Percentiles rank a stretch among this genome's conserved stretches.
These are phyloP conservation scores for Termitomyces sp. DNA, from an alignment of 1,284 basidiomycete species.

Conservation along the genomic window DNA sequence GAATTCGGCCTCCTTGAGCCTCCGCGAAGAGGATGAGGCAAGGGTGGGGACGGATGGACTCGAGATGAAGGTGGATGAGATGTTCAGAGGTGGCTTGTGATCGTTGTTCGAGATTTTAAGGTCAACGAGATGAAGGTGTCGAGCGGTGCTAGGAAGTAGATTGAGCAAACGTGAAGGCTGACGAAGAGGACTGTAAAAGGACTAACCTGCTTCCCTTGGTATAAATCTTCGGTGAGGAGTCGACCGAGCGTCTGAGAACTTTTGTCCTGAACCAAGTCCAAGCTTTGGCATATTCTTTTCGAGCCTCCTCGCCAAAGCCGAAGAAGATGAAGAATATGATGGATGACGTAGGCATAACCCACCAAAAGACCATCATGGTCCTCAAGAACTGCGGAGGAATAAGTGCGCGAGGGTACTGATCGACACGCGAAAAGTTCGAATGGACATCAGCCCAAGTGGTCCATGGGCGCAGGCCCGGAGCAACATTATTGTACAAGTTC, in stretches of 20 bases:
- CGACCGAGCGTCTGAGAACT: slow-evolving; percentile 9
- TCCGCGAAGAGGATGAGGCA: too few species aligned
- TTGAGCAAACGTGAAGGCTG: too few species aligned
- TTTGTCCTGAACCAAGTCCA: slow-evolving; percentile 15
- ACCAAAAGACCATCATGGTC: slow-evolving; percentile 29
- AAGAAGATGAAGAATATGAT: slow-evolving; percentile 42
- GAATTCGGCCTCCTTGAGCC: too few species aligned
- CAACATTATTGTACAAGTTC: neutral
- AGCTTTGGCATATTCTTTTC: slow-evolving; percentile 27
- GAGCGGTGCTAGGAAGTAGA: too few species aligned
- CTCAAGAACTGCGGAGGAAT: slow-evolving; percentile 22
- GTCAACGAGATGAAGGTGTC: too few species aligned
- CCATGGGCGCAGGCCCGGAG: slow-evolving; percentile 27
- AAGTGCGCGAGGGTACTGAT: slow-evolving; percentile 13
- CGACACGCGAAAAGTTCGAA: slow-evolving; percentile 33
- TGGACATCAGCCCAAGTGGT: slow-evolving; percentile 35
- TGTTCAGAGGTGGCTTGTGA: too few species aligned
- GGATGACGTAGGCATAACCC: slow-evolving; percentile 33
- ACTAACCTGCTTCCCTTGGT: too few species aligned
- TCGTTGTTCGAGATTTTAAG: too few species aligned
- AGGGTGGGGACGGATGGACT: too few species aligned
- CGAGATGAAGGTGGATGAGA: too few species aligned
- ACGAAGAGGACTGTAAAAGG: too few species aligned
- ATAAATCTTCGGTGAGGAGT: too few species aligned
- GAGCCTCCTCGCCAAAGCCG: slow-evolving; percentile 37